Evolutionary conservation across 257 asterid species (phyloP), one percentile per base, ranked within the genome.

Genomic region (Solanum appendiculatum): DNA sequence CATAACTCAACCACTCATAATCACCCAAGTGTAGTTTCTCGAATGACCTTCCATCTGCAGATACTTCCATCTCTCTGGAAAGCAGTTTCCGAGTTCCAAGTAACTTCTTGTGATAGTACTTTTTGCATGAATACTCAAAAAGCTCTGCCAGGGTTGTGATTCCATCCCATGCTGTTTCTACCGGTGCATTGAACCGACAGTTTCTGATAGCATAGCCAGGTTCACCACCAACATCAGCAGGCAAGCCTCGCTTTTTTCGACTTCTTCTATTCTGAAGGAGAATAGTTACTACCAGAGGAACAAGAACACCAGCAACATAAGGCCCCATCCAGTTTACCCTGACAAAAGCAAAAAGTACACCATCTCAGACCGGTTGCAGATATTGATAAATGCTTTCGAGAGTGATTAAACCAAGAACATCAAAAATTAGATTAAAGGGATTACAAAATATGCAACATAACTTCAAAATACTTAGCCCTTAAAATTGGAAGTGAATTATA

Each of bases 11-110:
- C 99, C 99, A 97, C 90, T 96, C 92, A 66, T 95, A 97, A 40
- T 96, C 98, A 73, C 99, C 99, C 90, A 97, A 89, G 91, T 97
- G 99, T 83, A 97, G 95, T 94, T 96, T 97, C 95, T 96, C 99
- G 70, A 97, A 97, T 31, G 98, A 93, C 92, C 92, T 96, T 56
- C 99, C 99, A 90, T 91, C 93, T 82, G 69, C 87, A 39, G 98
- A 88, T 77, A 64, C 77, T 88, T 93, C 99, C 88, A 92, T 70
- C 89, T 95, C 98, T 86, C 94, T 92, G 25, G 98, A 89, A 78
- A 97, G 91, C 51, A 97, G 84, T 88, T 90, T 91, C 77, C 99
- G 92, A 85, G 98, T 97, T 86, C 99, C 99, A 13, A 97, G 90
- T 83, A 95, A 90, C 83, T 86, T 93, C 91, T 89, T 89, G 88